phyloP scores from a whole-genome alignment of 2,329 filamentous ascomycete species.

The Coniochaeta pulveracea region DNA sequence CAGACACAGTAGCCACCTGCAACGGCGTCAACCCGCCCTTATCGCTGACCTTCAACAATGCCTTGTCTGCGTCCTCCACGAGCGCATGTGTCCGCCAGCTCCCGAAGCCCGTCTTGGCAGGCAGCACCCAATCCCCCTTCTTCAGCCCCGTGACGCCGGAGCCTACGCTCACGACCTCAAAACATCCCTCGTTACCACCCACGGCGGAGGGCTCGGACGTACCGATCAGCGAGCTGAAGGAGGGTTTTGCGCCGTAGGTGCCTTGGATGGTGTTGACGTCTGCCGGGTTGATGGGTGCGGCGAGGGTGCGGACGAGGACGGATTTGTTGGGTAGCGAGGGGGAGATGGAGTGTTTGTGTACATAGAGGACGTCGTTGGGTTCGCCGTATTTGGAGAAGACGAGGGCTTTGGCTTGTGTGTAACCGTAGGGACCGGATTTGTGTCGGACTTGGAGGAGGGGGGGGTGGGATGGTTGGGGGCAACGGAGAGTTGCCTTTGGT shows the following conservation, averaged over 20 bases:
- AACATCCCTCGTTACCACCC: conserved; percentile 85
- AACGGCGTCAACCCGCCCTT: conserved; percentile 44
- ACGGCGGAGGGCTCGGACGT: conserved; percentile 67
- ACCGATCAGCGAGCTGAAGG: conserved; percentile 59
- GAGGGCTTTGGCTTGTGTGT: conserved; percentile 76
- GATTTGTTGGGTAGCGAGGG: conserved; percentile 53
- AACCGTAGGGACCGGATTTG: conserved; percentile 60
- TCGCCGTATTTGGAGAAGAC: conserved; percentile 67
- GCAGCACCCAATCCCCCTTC: conserved; percentile 90
- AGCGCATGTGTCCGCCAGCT: conserved; percentile 92
- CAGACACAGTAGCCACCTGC: conserved; percentile 77
- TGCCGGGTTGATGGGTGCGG: conserved; percentile 88
- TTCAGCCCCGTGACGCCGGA: conserved; percentile 39
- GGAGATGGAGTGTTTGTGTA: conserved; percentile 68
- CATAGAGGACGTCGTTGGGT: conserved; percentile 55
- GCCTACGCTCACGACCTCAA: conserved; percentile 70
- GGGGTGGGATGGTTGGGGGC: conserved; percentile 8
- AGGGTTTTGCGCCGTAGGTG: conserved; percentile 79
- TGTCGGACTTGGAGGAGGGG: conserved; percentile 22
- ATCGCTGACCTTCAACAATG: conserved; percentile 50
- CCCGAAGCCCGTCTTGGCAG: conserved; percentile 70
- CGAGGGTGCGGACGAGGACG: conserved; percentile 76
- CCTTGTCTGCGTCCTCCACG: conserved; percentile 34
- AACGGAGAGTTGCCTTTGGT: not conserved
- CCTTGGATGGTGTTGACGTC: conserved; percentile 98